Percentiles rank a stretch among this genome's conserved stretches.
phyloP scores from a whole-genome alignment of 1,284 basidiomycete species.

The Paramarasmius palmivorus region DNA sequence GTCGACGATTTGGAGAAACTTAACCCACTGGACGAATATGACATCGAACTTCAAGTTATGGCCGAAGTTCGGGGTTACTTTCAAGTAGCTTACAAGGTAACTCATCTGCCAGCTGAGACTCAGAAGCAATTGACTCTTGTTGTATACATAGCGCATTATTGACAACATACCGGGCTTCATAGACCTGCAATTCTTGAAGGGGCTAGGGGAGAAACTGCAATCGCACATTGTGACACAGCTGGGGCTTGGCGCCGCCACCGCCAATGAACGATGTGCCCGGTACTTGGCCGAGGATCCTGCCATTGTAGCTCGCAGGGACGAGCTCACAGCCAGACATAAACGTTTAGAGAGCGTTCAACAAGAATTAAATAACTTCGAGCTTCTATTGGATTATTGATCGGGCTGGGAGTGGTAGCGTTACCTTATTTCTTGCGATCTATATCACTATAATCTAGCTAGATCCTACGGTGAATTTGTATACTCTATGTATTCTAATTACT shows the following conservation, averaged over 20 bases:
- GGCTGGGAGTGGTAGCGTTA: too few species aligned
- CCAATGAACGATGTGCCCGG: slow-evolving; percentile 29
- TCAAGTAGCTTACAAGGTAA: slow-evolving; percentile 41
- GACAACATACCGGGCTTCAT: slow-evolving; percentile 43
- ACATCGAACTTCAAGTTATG: slow-evolving; percentile 42
- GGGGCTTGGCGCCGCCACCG: slow-evolving; percentile 30
- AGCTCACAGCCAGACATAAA: slow-evolving; percentile 15
- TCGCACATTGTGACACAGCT: slow-evolving; percentile 33
- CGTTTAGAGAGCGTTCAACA: slow-evolving; percentile 3
- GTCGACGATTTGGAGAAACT: slow-evolving; percentile 29
- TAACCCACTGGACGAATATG: slow-evolving; percentile 33
- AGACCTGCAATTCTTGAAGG: slow-evolving; percentile 39
- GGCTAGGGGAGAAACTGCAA: slow-evolving; percentile 31
- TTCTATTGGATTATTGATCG: not conserved
- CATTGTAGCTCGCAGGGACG: slow-evolving; percentile 30
- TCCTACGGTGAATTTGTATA: too few species aligned
- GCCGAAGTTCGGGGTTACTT: slow-evolving; percentile 48
- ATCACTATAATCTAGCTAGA: too few species aligned
- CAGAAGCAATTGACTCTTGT: not conserved
- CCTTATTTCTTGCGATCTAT: too few species aligned
- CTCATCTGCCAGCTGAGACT: slow-evolving; percentile 8
- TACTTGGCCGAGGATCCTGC: slow-evolving; percentile 41
- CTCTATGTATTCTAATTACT: too few species aligned
- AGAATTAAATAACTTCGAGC: slow-evolving; percentile 3
- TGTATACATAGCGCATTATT: slow-evolving; percentile 36